Base-by-base conservation (phyloP, 345 rosid species). In the Aquilaria sinensis region DNA sequence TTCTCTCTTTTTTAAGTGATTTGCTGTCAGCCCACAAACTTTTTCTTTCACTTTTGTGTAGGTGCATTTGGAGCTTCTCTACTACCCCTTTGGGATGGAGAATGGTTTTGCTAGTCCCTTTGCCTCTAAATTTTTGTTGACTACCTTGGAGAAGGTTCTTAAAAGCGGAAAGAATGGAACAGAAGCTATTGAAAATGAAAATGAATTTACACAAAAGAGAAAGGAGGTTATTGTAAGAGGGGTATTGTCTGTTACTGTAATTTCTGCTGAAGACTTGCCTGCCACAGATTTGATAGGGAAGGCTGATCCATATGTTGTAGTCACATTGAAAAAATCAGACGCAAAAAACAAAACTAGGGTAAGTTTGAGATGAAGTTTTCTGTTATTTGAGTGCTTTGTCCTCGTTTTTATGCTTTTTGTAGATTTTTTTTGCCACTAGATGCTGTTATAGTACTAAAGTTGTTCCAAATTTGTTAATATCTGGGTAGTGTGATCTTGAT, bases 21-120 rank as follows among this genome's bases (percentile, higher is more conserved):
- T 52, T 52, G 15, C 55, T 13, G 29, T 6, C 55, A 52, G 13
- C 3, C 2, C 15, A 52, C 30, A 1, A 6, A 6, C 29, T 13
- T 9, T n/a, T 52, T 13, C 9, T 52, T 52, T 13, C 29, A 52
- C 13, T 52, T 52, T 52, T 1, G 9, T 68, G 46, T 76, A 91
- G 97, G 97, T 91, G 73, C 94, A 91, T 67, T 71, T 91, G 77
- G 97, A 91, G 81, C 88, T 91, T 66, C 70, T 91, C 64, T 91
- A 88, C 60, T 78, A 77, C 64, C 94, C 96, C 43, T 83, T 66
- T 31, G 96, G 92, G 9, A 63, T 79, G 75, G 86, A 77, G 65
- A 86, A 77, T 72, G 75, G 72, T 52, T 75, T 81, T 37, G 51
- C 59, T 57, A 88, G 81, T 58, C 94, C 93, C 0, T 86, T 88